Evolutionary conservation across 305 asterid species (phyloP).

Genomic region (Nicotiana rustica): DNA sequence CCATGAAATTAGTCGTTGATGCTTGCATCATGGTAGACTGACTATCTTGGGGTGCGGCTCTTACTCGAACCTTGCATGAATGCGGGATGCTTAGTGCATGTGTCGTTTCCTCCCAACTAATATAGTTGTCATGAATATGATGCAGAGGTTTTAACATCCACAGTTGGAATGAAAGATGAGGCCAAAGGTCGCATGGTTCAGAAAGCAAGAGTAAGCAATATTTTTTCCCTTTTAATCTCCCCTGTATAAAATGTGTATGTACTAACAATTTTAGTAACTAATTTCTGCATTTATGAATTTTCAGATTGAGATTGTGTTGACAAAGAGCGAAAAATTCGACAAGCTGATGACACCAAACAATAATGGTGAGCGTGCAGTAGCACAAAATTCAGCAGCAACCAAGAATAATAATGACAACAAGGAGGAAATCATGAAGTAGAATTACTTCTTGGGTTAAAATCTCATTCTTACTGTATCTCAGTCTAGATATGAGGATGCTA

Average conservation of each 20-base stretch:
- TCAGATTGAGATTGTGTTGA: conserved; percentile 78
- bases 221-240: not conserved
- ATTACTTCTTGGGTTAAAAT: conserved; percentile 22
- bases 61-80: no score
- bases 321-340: conserved; percentile 79
- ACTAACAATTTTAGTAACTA: not conserved
- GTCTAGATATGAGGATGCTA: conserved; percentile 45
- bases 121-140: not conserved
- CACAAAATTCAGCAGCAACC: conserved; percentile 26
- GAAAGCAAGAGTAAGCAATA: conserved; percentile 77
- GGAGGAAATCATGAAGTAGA: conserved; percentile 37
- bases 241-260: not conserved
- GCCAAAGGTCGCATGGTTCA: conserved; percentile 72
- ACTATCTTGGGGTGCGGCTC: no score
- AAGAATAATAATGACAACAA: conserved; percentile 35
- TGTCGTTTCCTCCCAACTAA: not conserved
- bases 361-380: conserved; percentile 18
- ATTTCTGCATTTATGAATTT: not conserved
- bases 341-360: conserved; percentile 55
- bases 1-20: no score
- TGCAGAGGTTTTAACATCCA: conserved; percentile 71
- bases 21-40: no score
- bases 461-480: conserved; percentile 51
- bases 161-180: conserved; percentile 83
- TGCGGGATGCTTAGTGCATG: no score